Evolutionary conservation across 495 filamentous ascomycete genomes (phyloP).

Genomic region (Aspergillus heteromorphus): DNA sequence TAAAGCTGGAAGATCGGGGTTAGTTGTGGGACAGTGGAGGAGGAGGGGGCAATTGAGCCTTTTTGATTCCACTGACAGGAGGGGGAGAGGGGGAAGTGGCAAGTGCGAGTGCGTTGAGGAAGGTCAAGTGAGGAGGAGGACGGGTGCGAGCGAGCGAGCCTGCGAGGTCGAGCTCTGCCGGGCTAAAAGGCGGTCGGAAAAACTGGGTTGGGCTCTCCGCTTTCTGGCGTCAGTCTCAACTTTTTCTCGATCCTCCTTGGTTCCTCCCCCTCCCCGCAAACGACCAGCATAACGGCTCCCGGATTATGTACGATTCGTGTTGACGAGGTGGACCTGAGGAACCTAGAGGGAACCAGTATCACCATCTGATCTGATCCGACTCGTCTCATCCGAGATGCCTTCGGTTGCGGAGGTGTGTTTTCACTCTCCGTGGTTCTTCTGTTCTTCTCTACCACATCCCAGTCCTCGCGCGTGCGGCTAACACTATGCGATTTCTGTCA

Average conservation of each 20-base stretch:
- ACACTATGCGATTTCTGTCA: background rate
- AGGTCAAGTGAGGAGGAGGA: constrained; percentile 19
- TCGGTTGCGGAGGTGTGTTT: constrained; percentile 37
- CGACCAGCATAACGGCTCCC: background rate
- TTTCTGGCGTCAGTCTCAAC: constrained; percentile 12
- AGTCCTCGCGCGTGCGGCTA: background rate
- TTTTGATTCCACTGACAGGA: constrained; percentile 5
- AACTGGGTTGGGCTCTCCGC: constrained; percentile 25
- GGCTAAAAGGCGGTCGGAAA: constrained; percentile 42
- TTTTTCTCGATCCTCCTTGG: constrained; percentile 17
- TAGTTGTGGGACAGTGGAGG: constrained; percentile 1
- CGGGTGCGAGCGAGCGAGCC: constrained; percentile 28
- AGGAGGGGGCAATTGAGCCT: background rate
- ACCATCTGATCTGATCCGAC: constrained; percentile 1
- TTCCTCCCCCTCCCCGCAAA: background rate
- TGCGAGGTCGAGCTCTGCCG: constrained; percentile 25
- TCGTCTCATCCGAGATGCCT: constrained; percentile 32
- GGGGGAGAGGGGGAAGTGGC: background rate
- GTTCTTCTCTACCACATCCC: background rate
- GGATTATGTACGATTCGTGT: background rate
- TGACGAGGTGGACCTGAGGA: constrained; percentile 1
- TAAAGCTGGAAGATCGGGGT: constrained; percentile 15
- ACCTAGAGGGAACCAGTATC: constrained; percentile 1
- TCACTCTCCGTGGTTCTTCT: background rate
- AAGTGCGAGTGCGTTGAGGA: constrained; percentile 10